phyloP scores from a whole-genome alignment of 1,139 yeast species.

The Pichia inconspicua region DNA sequence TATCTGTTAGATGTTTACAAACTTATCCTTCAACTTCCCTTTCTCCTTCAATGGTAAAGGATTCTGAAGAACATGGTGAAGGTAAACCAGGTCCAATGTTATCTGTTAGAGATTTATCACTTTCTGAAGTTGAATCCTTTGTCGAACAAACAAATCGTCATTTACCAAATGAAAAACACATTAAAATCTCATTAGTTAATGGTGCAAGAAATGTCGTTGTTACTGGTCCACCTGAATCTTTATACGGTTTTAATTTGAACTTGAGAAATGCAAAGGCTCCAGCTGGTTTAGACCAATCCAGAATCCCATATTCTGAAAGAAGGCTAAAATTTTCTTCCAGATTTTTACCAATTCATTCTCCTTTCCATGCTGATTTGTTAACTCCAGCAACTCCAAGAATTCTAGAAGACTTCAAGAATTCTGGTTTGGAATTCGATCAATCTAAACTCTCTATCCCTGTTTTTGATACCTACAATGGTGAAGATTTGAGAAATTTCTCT shows the following conservation, averaged over 20 bases:
- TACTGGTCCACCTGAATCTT: conserved; percentile 98
- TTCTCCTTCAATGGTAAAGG: conserved; percentile 90
- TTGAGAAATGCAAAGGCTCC: conserved; percentile 94
- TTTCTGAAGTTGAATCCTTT: conserved; percentile 67
- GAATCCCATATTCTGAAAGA: conserved; percentile 89
- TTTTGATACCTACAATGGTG: conserved; percentile 81
- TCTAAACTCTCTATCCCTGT: conserved; percentile 71
- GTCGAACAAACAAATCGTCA: conserved; percentile 87
- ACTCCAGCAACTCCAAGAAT: conserved; percentile 63
- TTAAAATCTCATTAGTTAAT: conserved; percentile 82
- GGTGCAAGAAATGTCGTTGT: conserved; percentile 95
- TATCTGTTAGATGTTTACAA: conserved; percentile 87
- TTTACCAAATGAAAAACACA: conserved; percentile 85
- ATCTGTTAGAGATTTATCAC: conserved; percentile 79
- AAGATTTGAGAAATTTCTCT: conserved; percentile 52
- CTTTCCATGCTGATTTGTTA: conserved; percentile 90
- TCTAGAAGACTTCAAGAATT: conserved; percentile 52
- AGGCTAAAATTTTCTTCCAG: conserved; percentile 88
- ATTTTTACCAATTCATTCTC: conserved; percentile 91
- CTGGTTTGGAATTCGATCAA: conserved; percentile 50
- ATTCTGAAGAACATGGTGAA: conserved; percentile 88
- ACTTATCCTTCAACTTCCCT: conserved; percentile 89
- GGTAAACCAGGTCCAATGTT: conserved; percentile 98
- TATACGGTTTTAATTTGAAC: conserved; percentile 88
- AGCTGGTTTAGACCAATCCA: conserved; percentile 87